These are phyloP conservation scores for Verticillium nubilum DNA, from an alignment of 2,329 filamentous ascomycete species.

Conservation along the genomic window DNA sequence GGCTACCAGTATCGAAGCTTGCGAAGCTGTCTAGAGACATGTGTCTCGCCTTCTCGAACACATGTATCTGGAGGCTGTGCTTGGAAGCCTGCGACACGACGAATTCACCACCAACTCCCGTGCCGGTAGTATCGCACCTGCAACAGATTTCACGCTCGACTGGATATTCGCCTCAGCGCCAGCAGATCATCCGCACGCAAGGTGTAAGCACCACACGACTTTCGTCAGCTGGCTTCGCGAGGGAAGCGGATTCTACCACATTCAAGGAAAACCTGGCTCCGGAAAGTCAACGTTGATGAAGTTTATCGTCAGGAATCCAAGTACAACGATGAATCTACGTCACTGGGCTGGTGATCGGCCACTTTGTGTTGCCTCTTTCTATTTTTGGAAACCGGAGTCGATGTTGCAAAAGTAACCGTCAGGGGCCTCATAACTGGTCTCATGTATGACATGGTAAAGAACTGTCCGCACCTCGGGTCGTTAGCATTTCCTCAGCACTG, in stretches of 20 bases:
- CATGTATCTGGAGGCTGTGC: not conserved
- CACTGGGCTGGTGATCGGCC: not conserved
- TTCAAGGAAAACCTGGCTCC: conserved; percentile 32
- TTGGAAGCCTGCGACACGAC: not conserved
- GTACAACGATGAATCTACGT: conserved; percentile 12
- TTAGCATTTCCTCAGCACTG: not conserved
- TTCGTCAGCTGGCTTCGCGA: conserved; percentile 18
- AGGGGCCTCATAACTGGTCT: not conserved
- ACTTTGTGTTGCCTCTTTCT: not conserved
- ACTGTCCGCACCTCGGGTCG: not conserved
- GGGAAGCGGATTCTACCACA: conserved; percentile 20
- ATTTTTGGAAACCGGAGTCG: not conserved
- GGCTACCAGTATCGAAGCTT: not conserved
- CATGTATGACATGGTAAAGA: not conserved
- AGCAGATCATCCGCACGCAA: not conserved
- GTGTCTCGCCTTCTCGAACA: not conserved
- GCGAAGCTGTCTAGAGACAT: not conserved
- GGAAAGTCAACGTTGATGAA: conserved; percentile 39
- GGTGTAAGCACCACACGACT: not conserved
- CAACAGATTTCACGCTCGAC: not conserved
- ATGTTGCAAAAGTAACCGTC: not conserved
- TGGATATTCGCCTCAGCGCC: not conserved
- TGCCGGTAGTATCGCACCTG: not conserved
- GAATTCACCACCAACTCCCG: not conserved
- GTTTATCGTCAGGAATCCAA: conserved; percentile 16